Conservation (phyloP, 2,329 filamentous ascomycete genomes). For the Diaporthe citrichinensis region DNA sequence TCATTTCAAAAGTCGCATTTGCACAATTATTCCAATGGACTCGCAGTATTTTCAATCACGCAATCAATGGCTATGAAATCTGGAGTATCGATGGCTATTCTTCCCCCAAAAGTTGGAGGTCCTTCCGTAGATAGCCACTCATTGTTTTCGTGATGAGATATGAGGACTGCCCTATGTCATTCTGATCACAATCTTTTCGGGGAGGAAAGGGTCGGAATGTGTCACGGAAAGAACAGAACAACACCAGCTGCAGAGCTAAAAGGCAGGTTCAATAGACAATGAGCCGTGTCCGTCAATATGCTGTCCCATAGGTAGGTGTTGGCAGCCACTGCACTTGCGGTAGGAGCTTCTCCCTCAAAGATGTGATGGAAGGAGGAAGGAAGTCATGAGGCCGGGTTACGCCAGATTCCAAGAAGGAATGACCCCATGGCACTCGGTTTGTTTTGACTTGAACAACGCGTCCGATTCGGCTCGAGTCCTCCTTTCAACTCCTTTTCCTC, state of each 20-base stretch:
- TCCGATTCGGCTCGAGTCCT: background rate
- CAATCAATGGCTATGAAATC: background rate
- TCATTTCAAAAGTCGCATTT: background rate
- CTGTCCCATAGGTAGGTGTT: background rate
- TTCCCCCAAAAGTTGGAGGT: background rate
- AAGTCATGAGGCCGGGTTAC: background rate
- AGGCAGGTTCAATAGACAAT: background rate
- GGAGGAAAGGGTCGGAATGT: background rate
- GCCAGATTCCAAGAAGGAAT: slow-evolving; percentile 1
- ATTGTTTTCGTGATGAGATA: background rate
- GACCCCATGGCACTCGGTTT: slow-evolving; percentile 5
- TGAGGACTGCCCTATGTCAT: background rate
- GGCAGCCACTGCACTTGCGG: slow-evolving; percentile 3
- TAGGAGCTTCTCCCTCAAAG: background rate
- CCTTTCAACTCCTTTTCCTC: slow-evolving; percentile 1
- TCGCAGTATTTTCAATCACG: background rate
- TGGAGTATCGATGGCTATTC: background rate
- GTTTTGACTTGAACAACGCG: slow-evolving; percentile 15
- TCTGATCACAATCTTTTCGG: background rate
- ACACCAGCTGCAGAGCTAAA: background rate
- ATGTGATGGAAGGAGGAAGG: background rate
- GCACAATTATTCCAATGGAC: too few species aligned
- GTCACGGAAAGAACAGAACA: background rate
- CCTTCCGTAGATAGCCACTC: background rate
- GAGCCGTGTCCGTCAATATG: background rate